phyloP scores from a whole-genome alignment of 2,329 filamentous ascomycete genomes.

The Botryotinia globosa region DNA sequence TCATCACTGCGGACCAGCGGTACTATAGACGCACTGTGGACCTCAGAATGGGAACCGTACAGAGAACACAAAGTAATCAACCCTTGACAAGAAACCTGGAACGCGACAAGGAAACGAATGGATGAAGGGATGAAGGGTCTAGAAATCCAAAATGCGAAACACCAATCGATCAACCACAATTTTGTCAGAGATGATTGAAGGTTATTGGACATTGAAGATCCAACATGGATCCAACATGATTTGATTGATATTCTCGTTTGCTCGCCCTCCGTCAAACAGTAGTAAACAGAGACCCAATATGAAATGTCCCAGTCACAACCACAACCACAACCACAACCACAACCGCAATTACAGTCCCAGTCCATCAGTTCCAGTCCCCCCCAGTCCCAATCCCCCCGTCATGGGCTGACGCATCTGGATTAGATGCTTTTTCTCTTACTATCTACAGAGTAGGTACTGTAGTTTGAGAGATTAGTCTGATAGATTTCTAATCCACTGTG shows the following conservation, averaged over 20 bases:
- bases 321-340: neutral
- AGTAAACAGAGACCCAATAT: neutral
- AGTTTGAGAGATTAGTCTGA: too few species aligned
- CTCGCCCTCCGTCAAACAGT: neutral
- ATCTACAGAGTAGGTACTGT: neutral
- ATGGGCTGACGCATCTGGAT: neutral
- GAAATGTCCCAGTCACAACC: slow-evolving; percentile 6
- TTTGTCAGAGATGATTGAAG: neutral
- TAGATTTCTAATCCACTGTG: neutral
- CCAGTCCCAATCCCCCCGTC: neutral
- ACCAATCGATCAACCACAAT: neutral
- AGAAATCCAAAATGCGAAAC: neutral
- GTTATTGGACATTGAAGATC: neutral
- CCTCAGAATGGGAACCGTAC: neutral
- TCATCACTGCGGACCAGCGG: slow-evolving; percentile 3
- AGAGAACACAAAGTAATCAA: neutral
- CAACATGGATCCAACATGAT: neutral
- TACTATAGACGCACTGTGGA: slow-evolving; percentile 3
- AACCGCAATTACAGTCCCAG: too few species aligned
- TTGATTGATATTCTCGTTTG: slow-evolving; percentile 4
- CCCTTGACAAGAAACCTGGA: neutral
- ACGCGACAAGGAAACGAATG: neutral
- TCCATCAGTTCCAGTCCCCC: neutral
- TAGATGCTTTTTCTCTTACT: neutral
- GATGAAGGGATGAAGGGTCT: neutral